Evolutionary conservation across 768 basidiomycete species (phyloP).

Genomic region (Astraeus odoratus): DNA sequence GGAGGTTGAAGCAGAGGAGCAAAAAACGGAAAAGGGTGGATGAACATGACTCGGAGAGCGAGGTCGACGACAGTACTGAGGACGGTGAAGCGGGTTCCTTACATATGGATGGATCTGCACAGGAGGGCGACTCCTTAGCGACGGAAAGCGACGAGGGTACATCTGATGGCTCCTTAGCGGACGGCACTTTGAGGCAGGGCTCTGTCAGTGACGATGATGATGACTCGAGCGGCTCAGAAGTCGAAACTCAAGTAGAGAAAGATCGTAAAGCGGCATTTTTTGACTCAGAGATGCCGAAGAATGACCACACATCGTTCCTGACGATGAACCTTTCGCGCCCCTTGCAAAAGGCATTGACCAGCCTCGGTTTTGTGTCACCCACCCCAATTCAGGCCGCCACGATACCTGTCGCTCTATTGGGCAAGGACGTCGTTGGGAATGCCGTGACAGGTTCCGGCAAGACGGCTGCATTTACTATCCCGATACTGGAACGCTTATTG

Average conservation of each 20-base stretch:
- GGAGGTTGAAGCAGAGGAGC: constrained; percentile 36
- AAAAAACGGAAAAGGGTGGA: constrained; percentile 57
- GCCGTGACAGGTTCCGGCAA: constrained; percentile 98
- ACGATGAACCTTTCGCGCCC: constrained; percentile 96
- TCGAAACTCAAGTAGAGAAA: constrained; percentile 49
- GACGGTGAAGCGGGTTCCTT: neutral
- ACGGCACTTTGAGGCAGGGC: constrained; percentile 24
- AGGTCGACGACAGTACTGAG: constrained; percentile 20
- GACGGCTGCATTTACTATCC: constrained; percentile 95
- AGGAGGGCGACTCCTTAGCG: constrained; percentile 28
- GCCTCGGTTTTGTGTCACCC: constrained; percentile 72
- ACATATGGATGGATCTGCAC: constrained; percentile 24
- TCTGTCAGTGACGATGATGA: constrained; percentile 29
- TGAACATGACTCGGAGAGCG: constrained; percentile 31
- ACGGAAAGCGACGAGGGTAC: constrained; percentile 26
- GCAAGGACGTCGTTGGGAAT: constrained; percentile 93
- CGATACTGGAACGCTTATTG: constrained; percentile 85
- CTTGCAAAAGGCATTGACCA: constrained; percentile 82
- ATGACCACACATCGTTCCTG: constrained; percentile 73
- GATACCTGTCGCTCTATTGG: constrained; percentile 88
- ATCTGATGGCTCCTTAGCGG: constrained; percentile 28
- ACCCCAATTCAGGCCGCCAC: constrained; percentile 95
- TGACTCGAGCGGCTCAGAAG: constrained; percentile 52
- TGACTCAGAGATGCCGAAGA: constrained; percentile 47
- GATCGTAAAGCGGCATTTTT: constrained; percentile 87